These are phyloP conservation scores for Brassica cretica DNA, from an alignment of 345 rosid species.

Conservation along the genomic window DNA sequence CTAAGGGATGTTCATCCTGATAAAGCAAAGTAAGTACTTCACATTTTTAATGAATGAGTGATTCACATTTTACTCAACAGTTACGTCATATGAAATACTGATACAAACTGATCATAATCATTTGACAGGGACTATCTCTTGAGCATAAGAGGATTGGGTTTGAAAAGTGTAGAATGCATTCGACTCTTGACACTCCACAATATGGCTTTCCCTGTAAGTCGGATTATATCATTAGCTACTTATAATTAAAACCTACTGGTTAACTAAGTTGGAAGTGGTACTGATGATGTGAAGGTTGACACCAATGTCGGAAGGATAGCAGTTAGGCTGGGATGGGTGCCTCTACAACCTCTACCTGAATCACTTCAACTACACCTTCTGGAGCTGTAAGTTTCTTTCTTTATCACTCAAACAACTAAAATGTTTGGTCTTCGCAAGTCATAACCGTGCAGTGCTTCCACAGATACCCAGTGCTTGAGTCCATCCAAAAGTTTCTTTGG, in stretches of 20 bases:
- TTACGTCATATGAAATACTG: background rate
- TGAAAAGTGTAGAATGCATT: slow-evolving; percentile 97
- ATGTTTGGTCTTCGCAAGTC: slow-evolving; percentile 9
- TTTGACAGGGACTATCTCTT: slow-evolving; percentile 77
- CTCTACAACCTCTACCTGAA: slow-evolving; percentile 89
- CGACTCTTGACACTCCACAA: slow-evolving; percentile 89
- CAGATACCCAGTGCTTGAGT: slow-evolving; percentile 88
- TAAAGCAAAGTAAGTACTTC: slow-evolving; percentile 66
- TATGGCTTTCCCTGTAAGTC: slow-evolving; percentile 89
- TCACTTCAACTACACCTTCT: slow-evolving; percentile 88
- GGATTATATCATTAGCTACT: slow-evolving; percentile 19
- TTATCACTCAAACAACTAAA: slow-evolving; percentile 15
- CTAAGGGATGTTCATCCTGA: slow-evolving; percentile 73
- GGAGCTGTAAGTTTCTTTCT: slow-evolving; percentile 66
- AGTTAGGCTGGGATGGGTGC: slow-evolving; percentile 97
- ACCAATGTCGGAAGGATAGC: slow-evolving; percentile 97
- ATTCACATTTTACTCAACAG: slow-evolving; percentile 8
- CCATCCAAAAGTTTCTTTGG: slow-evolving; percentile 92
- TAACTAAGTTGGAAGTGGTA: slow-evolving; percentile 19
- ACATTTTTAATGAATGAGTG: background rate
- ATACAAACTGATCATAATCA: slow-evolving; percentile 26
- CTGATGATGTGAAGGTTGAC: slow-evolving; percentile 66
- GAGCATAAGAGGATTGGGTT: slow-evolving; percentile 78
- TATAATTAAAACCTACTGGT: slow-evolving; percentile 3
- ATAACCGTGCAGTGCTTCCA: slow-evolving; percentile 30